These are phyloP conservation scores for Cutaneotrichosporon spelunceum DNA, from an alignment of 1,284 basidiomycete species.

Conservation along the genomic window DNA sequence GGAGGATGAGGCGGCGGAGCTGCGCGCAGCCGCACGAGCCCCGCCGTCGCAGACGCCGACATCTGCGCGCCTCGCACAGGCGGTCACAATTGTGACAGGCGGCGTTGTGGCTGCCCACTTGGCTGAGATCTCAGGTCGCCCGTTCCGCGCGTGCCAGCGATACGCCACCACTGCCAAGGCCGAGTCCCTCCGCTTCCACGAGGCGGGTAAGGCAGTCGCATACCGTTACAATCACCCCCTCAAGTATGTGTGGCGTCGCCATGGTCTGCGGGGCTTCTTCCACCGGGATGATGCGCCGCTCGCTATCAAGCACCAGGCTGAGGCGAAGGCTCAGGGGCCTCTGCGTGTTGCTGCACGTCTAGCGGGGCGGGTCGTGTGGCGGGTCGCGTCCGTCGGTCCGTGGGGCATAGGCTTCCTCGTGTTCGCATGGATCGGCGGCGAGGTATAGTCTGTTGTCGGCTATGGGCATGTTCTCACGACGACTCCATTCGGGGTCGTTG, in stretches of 20 bases:
- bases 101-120: slow-evolving; percentile 44
- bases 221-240: slow-evolving; percentile 13
- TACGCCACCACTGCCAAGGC: slow-evolving; percentile 1
- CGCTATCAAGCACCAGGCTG: slow-evolving; percentile 1
- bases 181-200: slow-evolving; percentile 12
- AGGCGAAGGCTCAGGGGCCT: slow-evolving; percentile 3
- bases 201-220: slow-evolving; percentile 7
- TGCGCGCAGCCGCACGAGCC: slow-evolving; percentile 11
- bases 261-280: slow-evolving; percentile 36
- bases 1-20: not conserved
- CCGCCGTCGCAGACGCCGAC: slow-evolving; percentile 33
- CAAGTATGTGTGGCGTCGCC: slow-evolving; percentile 18
- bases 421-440: slow-evolving; percentile 51
- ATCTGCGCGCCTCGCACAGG: slow-evolving; percentile 46
- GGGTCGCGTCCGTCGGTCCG: slow-evolving; percentile 47
- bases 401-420: slow-evolving; percentile 51
- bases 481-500: too few relatives aligned
- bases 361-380: slow-evolving; percentile 39
- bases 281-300: slow-evolving; percentile 22
- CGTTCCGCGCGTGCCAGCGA: slow-evolving; percentile 31
- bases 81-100: slow-evolving; percentile 46
- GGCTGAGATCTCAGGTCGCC: slow-evolving; percentile 43
- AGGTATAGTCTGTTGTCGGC: slow-evolving; percentile 36
- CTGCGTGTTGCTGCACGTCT: slow-evolving; percentile 3
- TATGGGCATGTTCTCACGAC: not conserved